A percentile compares a stretch with the other conserved stretches of the same genome.
Conservation (phyloP, 371 early-diverging fungal genomes). For the Mucor circinelloides region DNA sequence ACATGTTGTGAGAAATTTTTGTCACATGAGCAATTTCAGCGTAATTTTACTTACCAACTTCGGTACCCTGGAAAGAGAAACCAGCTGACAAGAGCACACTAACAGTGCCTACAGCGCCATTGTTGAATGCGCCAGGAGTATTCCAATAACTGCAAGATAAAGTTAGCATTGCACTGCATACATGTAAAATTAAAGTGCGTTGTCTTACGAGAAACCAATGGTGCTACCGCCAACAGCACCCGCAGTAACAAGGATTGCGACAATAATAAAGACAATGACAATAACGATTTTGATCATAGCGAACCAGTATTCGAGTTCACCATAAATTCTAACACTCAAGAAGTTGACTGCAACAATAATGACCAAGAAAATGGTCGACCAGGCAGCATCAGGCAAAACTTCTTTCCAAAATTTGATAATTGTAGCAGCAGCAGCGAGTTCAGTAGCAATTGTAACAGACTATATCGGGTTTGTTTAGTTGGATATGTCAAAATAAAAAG, state of each 20-base stretch:
- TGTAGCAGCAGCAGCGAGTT: conserved; percentile 78
- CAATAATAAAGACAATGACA: conserved; percentile 70
- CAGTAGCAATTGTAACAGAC: conserved; percentile 43
- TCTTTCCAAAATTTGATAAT: conserved; percentile 79
- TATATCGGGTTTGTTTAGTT: background rate
- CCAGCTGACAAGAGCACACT: conserved; percentile 75
- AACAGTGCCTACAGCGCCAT: conserved; percentile 70
- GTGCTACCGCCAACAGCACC: conserved; percentile 65
- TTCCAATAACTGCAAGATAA: conserved; percentile 59
- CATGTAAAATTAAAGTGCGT: background rate
- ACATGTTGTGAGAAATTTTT: background rate
- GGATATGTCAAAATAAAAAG: background rate
- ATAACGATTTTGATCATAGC: conserved; percentile 71
- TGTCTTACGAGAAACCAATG: conserved; percentile 52
- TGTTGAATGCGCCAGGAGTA: conserved; percentile 75
- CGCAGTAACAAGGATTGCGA: conserved; percentile 61
- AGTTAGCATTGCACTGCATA: background rate
- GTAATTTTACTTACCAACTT: conserved; percentile 46
- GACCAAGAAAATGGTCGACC: conserved; percentile 61
- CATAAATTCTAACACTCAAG: conserved; percentile 65
- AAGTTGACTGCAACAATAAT: conserved; percentile 63
- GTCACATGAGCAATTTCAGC: background rate
- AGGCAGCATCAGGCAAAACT: conserved; percentile 55
- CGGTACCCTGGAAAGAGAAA: conserved; percentile 86
- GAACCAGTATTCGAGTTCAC: conserved; percentile 80